phyloP scores from a whole-genome alignment of 106 monocot species.

The Dioscorea alata region DNA sequence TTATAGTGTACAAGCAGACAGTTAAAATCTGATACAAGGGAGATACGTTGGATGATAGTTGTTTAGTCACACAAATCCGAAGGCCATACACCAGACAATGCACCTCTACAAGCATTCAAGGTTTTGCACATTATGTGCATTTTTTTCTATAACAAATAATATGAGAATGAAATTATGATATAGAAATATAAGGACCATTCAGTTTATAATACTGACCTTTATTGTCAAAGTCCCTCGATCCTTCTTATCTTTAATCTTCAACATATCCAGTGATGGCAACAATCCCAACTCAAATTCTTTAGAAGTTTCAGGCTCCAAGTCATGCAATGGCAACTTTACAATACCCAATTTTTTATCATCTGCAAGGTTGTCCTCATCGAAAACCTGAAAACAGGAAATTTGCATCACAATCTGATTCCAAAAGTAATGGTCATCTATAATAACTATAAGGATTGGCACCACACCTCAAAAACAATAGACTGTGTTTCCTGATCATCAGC shows the following conservation, averaged over 20 bases:
- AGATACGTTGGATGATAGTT: too few species aligned
- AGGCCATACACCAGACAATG: too few species aligned
- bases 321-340: constrained; percentile 59
- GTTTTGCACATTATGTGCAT: too few species aligned
- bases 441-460: background rate
- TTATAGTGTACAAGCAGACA: too few species aligned
- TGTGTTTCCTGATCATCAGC: constrained; percentile 98
- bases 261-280: constrained; percentile 66
- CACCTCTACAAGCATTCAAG: too few species aligned
- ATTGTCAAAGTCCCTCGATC: constrained; percentile 81
- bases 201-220: constrained; percentile 39
- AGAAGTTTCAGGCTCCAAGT: constrained; percentile 58
- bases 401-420: background rate
- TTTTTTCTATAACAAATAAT: background rate
- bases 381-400: constrained; percentile 43
- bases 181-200: background rate
- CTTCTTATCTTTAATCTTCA: constrained; percentile 92
- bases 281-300: constrained; percentile 71
- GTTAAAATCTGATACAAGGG: too few species aligned
- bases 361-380: constrained; percentile 73
- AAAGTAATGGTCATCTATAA: too few species aligned
- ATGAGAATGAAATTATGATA: background rate
- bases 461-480: constrained; percentile 69
- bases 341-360: constrained; percentile 78
- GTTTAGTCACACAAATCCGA: too few species aligned